phyloP scores from a whole-genome alignment of 106 monocot species.

The Dendrobium chrysotoxum region DNA sequence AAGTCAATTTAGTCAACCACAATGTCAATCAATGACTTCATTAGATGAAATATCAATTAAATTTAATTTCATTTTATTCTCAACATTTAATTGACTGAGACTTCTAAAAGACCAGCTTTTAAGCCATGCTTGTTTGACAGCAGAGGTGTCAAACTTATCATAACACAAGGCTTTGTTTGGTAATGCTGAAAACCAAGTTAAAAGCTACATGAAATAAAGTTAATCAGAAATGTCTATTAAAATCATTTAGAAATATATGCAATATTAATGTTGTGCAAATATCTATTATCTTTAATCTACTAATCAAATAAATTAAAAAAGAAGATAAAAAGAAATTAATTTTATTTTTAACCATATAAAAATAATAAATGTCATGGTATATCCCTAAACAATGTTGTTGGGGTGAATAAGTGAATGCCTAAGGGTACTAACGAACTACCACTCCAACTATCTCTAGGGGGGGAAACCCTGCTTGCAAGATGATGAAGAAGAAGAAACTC shows the following conservation, averaged over 20 bases:
- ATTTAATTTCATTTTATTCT: too few relatives aligned
- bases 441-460: not conserved
- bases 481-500: not conserved
- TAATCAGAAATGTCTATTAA: not conserved
- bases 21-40: too few relatives aligned
- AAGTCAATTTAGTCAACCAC: too few relatives aligned
- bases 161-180: not conserved
- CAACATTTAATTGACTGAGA: too few relatives aligned
- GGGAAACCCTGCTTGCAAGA: not conserved
- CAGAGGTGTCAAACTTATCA: not conserved
- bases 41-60: too few relatives aligned
- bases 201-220: not conserved
- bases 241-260: not conserved
- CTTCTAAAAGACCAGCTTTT: too few relatives aligned
- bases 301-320: not conserved
- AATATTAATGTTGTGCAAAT: not conserved
- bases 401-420: not conserved
- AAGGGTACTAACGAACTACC: not conserved
- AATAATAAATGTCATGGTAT: not conserved
- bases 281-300: not conserved
- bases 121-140: too few relatives aligned
- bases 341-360: not conserved
- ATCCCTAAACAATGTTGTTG: not conserved
- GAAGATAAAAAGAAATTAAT: not conserved
- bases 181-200: not conserved